phyloP scores from a whole-genome alignment of 192 early-diverging fungal species.

The Dimargaris xerosporica region DNA sequence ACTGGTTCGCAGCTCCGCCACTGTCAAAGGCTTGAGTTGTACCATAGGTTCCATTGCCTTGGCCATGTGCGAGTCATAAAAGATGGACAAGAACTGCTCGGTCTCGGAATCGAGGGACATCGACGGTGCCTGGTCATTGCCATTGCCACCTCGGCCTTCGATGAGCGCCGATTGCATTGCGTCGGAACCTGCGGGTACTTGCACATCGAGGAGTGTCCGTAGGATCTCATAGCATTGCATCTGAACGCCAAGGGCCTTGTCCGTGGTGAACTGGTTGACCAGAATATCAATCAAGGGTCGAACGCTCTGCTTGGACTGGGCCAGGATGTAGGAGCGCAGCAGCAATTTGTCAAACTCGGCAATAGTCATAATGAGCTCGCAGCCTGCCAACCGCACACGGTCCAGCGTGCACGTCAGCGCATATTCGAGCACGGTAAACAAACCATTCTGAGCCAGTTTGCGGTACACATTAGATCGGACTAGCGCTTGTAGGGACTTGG shows the following conservation, averaged over 20 bases:
- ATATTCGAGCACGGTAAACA: constrained; percentile 63
- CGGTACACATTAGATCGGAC: constrained; percentile 46
- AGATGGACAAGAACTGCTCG: constrained; percentile 61
- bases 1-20: constrained; percentile 15
- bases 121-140: constrained; percentile 12
- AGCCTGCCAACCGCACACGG: constrained; percentile 40
- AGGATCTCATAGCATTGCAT: constrained; percentile 60
- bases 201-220: constrained; percentile 54
- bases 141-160: constrained; percentile 1
- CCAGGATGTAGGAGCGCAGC: constrained; percentile 51
- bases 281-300: constrained; percentile 49
- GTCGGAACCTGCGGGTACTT: constrained; percentile 12
- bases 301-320: constrained; percentile 34
- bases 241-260: constrained; percentile 47
- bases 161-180: constrained; percentile 18
- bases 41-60: constrained; percentile 50
- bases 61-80: constrained; percentile 52
- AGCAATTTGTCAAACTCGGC: constrained; percentile 67
- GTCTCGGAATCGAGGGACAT: constrained; percentile 34
- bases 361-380: constrained; percentile 52
- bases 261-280: constrained; percentile 41
- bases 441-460: constrained; percentile 54
- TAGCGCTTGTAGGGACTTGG: constrained; percentile 48
- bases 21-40: constrained; percentile 20
- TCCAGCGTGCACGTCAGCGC: constrained; percentile 40